These are phyloP conservation scores for Ephemerocybe angulata DNA, from an alignment of 768 basidiomycete species.

Conservation along the genomic window DNA sequence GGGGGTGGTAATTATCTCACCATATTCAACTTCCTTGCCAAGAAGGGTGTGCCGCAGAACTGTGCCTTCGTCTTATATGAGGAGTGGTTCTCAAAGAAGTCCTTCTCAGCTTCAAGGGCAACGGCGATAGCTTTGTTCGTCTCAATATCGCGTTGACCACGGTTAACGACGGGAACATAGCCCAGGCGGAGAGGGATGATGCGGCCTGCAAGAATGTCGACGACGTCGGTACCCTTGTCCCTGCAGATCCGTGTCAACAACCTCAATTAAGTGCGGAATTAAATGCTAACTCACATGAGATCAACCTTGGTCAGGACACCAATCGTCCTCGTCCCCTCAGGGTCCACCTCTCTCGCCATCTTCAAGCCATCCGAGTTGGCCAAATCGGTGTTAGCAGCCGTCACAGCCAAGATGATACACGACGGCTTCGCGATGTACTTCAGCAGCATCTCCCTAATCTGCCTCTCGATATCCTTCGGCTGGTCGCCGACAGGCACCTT, in stretches of 20 bases:
- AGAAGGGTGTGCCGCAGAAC: constrained; percentile 96
- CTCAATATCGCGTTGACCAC: constrained; percentile 97
- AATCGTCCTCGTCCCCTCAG: constrained; percentile 94
- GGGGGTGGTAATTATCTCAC: constrained; percentile 38
- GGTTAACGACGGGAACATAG: constrained; percentile 98
- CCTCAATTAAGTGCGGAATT: not conserved
- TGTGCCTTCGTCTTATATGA: constrained; percentile 93
- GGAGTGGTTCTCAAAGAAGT: constrained; percentile 92
- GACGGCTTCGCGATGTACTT: constrained; percentile 95
- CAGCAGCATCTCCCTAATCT: constrained; percentile 93
- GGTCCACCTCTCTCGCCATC: constrained; percentile 94
- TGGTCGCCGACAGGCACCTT: constrained; percentile 96
- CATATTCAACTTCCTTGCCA: constrained; percentile 92
- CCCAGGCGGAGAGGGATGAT: constrained; percentile 95
- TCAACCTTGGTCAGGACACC: constrained; percentile 99
- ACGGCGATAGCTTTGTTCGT: constrained; percentile 74
- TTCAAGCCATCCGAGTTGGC: constrained; percentile 98
- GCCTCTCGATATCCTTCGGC: constrained; percentile 94
- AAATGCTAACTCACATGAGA: constrained; percentile 85
- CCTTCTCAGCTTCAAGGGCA: constrained; percentile 85
- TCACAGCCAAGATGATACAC: constrained; percentile 95
- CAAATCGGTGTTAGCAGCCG: constrained; percentile 93
- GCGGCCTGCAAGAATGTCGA: constrained; percentile 96
- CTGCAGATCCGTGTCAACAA: constrained; percentile 37
- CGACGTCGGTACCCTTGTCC: constrained; percentile 97